Conservation (phyloP, 139 green algal genomes). For the Spirogloea muscicola region DNA sequence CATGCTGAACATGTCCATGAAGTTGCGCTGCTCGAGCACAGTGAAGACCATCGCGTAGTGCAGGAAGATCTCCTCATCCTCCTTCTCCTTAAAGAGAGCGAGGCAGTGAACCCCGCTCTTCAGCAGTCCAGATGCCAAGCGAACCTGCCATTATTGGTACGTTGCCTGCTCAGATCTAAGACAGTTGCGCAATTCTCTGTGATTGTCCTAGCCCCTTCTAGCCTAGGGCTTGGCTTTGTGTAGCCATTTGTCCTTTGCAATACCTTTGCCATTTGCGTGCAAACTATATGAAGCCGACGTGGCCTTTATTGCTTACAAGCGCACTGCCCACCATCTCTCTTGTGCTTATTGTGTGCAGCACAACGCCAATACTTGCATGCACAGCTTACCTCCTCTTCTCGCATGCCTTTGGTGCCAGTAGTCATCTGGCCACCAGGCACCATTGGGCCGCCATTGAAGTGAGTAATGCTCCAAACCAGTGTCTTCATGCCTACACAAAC, state of each 20-base stretch:
- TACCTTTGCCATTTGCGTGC: too few species aligned
- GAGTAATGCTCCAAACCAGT: constrained; percentile 62
- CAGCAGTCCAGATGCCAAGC: constrained; percentile 39
- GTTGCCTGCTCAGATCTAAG: too few species aligned
- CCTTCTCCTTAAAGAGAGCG: constrained; percentile 49
- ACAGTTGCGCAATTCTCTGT: too few species aligned
- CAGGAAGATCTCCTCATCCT: constrained; percentile 62
- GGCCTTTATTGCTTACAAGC: too few species aligned
- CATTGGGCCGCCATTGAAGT: constrained; percentile 43
- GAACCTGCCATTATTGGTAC: too few species aligned
- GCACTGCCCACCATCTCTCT: too few species aligned
- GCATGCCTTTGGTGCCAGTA: constrained; percentile 32
- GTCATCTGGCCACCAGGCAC: neutral
- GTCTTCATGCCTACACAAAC: constrained; percentile 58
- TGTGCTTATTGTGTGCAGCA: too few species aligned
- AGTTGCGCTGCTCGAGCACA: constrained; percentile 76
- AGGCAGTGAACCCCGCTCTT: constrained; percentile 53
- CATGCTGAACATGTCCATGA: constrained; percentile 76
- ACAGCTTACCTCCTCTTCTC: constrained; percentile 41
- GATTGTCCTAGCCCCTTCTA: too few species aligned
- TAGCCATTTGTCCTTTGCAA: too few species aligned
- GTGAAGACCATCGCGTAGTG: constrained; percentile 77
- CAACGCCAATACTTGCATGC: too few species aligned
- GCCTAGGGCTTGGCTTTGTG: too few species aligned
- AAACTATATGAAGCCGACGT: too few species aligned